Base-by-base conservation (phyloP, 495 filamentous ascomycete species). In the Penicillium fimorum region DNA sequence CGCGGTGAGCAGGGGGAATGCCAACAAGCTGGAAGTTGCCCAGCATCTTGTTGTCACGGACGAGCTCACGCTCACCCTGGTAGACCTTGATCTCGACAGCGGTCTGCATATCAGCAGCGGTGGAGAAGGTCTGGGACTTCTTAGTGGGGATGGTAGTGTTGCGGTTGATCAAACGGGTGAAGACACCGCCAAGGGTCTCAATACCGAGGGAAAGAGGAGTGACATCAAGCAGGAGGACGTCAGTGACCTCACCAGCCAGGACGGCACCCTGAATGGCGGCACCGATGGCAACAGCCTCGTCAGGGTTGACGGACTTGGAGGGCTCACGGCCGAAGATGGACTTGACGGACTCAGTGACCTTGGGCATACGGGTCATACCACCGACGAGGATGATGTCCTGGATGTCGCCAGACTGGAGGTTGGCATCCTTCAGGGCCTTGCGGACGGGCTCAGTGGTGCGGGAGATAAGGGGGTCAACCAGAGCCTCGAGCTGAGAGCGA, bases 361-460 rank as follows among this genome's bases (percentile, higher is more conserved):
- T 98, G 67, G 94, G 94, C 94, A 98, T 98, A 80, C 94, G 95
- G 62, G 95, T 97, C 94, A 97, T 97, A 78, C 94, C 94, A 84
- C 94, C 94, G 53, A 98, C 94, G 25, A 98, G 87, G 72, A 98
- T 97, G 65, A 98, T 90, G 70, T 98, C 94, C 79, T 98, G 91
- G 75, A 98, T 96, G 53, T 98, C 95, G 76, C 90, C 92, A 59
- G 94, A 85, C 77, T 92, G 84, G 44, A 98, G 85, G 72, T 87
- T 87, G 71, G 94, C 95, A 75, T 98, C 94, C 85, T 97, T 97
- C 27, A 98, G 81, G 32, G 94, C 94, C 84, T 97, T 97, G 71
- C 92, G 89, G 58, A 96, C 93, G 47, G 94, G 94, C 62, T 96
- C 94, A 56, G 92, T 78, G 56, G 91, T 96, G 63, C 85, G 84